Conservation (phyloP, 192 early-diverging fungal species). For the Umbelopsis ramanniana region DNA sequence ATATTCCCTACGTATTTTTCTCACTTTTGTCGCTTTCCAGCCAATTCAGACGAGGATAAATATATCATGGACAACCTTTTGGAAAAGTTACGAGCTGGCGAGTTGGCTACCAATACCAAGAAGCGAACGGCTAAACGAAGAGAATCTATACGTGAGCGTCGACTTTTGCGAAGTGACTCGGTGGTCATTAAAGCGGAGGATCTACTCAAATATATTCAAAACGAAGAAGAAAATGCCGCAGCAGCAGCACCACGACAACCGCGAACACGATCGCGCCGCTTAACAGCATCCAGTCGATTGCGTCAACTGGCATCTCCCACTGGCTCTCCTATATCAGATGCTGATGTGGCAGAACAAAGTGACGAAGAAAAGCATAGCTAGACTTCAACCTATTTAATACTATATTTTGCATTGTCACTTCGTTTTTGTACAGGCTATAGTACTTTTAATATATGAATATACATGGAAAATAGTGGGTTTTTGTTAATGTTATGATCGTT, state of each 20-base stretch:
- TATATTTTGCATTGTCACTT: conserved; percentile 1
- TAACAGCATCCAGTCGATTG: conserved; percentile 32
- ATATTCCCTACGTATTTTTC: background rate
- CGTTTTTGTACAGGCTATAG: conserved; percentile 2
- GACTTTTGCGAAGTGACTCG: conserved; percentile 37
- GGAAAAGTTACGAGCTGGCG: conserved; percentile 70
- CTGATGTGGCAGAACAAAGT: conserved; percentile 29
- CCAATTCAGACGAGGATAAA: conserved; percentile 59
- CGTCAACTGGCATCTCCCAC: conserved; percentile 23
- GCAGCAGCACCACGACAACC: conserved; percentile 8
- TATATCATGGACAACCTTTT: conserved; percentile 80
- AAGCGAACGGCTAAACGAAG: conserved; percentile 26
- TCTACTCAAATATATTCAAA: conserved; percentile 47
- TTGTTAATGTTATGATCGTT: too few species aligned
- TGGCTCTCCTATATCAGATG: conserved; percentile 8
- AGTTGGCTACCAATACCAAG: conserved; percentile 52
- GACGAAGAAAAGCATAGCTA: conserved; percentile 4
- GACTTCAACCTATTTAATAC: background rate
- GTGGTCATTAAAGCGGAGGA: conserved; percentile 47
- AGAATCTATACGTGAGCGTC: conserved; percentile 28
- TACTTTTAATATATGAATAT: too few species aligned
- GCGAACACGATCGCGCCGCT: conserved; percentile 25
- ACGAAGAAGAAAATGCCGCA: conserved; percentile 35
- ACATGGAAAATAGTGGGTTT: too few species aligned
- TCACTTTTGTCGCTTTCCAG: background rate